Evolutionary conservation across 2,329 filamentous ascomycete species (phyloP).

Genomic region (Arachnopeziza araneosa): DNA sequence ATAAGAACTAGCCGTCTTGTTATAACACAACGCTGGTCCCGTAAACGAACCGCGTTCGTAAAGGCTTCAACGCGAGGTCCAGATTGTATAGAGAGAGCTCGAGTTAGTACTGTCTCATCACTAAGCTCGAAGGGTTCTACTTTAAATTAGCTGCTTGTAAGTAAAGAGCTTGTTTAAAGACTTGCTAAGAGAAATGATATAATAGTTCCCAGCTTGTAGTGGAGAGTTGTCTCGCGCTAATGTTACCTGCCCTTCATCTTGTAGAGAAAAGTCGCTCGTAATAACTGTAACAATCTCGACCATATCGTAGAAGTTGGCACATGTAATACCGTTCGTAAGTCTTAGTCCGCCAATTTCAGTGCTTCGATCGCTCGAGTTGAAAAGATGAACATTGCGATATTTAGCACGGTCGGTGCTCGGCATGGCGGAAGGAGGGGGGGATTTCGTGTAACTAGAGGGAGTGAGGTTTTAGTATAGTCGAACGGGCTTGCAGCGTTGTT

Average conservation of each 20-base stretch:
- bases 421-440: not conserved
- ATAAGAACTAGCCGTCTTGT: no score
- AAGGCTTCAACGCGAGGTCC: constrained; percentile 14
- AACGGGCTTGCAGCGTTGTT: no score
- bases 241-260: constrained; percentile 8
- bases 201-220: constrained; percentile 13
- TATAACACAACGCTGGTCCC: constrained; percentile 20
- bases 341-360: no score
- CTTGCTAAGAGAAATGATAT: constrained; percentile 11
- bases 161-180: not conserved
- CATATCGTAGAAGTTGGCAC: no score
- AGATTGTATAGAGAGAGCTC: constrained; percentile 11
- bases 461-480: no score
- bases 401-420: not conserved
- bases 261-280: not conserved
- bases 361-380: no score
- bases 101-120: constrained; percentile 12
- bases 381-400: no score
- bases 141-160: no score
- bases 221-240: constrained; percentile 12
- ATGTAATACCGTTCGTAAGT: no score
- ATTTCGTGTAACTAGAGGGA: no score
- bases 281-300: not conserved
- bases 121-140: constrained; percentile 2
- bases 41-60: constrained; percentile 16